Evolutionary conservation across 495 filamentous ascomycete genomes (phyloP), one percentile per base, ranked within the genome.

Genomic region (Haplographium delicatum): DNA sequence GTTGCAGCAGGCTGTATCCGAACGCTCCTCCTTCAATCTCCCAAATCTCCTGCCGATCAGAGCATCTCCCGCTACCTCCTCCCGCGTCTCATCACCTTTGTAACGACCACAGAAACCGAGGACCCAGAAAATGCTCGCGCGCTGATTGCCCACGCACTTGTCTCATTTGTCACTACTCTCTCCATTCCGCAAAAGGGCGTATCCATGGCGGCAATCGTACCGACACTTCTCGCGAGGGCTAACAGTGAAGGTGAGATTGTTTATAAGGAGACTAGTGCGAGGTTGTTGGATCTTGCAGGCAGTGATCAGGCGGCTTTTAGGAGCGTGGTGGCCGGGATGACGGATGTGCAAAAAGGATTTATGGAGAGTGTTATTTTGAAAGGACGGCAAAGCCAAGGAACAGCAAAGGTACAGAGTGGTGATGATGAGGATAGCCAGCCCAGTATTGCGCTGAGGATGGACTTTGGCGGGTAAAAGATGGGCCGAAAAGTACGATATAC

Each of bases 391-490:
- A 64, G 56, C 7, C 42, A 54, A 11, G 51, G 39, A 28, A 57
- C 60, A 55, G 60, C 50, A 54, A 46, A 62, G 54, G 63, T 61
- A 24, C 66, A 67, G 19, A 66, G 59, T 45, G 65, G 43, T 13
- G 68, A 64, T 43, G 68, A 43, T 8, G 74, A 68, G 35, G 74
- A 74, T 27, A 79, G 72, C 51, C 80, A 83, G 67, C 94, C 93
- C 11, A 95, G 70, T 52, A 99, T 99, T 76, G 89, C 89, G 44
- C 62, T 99, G 65, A 88, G 91, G 73, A 90, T 97, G 85, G 77
- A 95, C 62, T 96, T 98, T 78, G 76, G 76, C 28, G 49, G 16
- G 15, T 62, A 27, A 51, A 19, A n/a, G n/a, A n/a, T n/a, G n/a
- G n/a, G n/a, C n/a, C n/a, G n/a, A n/a, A n/a, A n/a, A n/a, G n/a